Conservation (phyloP, 2,329 filamentous ascomycete species). For the Cercospora sojina region DNA sequence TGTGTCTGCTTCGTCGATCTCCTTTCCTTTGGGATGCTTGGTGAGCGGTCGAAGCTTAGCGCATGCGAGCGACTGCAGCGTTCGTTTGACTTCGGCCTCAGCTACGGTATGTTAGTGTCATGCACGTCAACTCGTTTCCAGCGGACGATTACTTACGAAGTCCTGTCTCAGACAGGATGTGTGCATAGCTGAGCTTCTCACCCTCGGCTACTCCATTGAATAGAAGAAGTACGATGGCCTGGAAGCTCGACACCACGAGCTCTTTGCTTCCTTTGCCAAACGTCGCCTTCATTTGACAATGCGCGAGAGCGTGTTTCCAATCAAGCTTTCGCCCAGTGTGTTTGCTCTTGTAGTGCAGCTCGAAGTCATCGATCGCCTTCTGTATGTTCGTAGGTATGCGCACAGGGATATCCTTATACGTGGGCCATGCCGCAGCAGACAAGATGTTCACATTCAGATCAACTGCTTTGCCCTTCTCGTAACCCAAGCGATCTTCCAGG, state of each 20-base stretch:
- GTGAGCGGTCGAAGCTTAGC: conserved; percentile 79
- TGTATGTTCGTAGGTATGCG: conserved; percentile 74
- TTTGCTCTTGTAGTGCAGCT: conserved; percentile 81
- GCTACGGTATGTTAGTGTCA: conserved; percentile 44
- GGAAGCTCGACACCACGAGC: conserved; percentile 84
- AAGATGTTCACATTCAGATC: conserved; percentile 86
- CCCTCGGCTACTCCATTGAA: conserved; percentile 72
- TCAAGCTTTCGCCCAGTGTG: conserved; percentile 82
- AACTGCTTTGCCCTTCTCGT: conserved; percentile 55
- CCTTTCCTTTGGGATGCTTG: conserved; percentile 77
- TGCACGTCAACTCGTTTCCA: background rate
- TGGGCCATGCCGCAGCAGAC: conserved; percentile 90
- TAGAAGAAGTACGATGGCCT: conserved; percentile 83
- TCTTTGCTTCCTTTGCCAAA: conserved; percentile 84
- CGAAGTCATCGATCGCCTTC: conserved; percentile 75
- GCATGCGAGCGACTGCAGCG: conserved; percentile 91
- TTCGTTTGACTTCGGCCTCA: conserved; percentile 78
- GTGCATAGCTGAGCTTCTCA: conserved; percentile 68
- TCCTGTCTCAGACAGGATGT: conserved; percentile 72
- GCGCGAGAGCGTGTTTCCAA: conserved; percentile 92
- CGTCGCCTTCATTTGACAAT: conserved; percentile 78
- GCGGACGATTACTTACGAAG: conserved; percentile 56
- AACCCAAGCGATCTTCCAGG: conserved; percentile 53
- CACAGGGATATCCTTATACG: conserved; percentile 75
- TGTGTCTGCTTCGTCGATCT: conserved; percentile 74